Evolutionary conservation across 352 stramenopile genomes (phyloP), one percentile per base, ranked within the genome.

Genomic region (Globisporangium camurandrum): DNA sequence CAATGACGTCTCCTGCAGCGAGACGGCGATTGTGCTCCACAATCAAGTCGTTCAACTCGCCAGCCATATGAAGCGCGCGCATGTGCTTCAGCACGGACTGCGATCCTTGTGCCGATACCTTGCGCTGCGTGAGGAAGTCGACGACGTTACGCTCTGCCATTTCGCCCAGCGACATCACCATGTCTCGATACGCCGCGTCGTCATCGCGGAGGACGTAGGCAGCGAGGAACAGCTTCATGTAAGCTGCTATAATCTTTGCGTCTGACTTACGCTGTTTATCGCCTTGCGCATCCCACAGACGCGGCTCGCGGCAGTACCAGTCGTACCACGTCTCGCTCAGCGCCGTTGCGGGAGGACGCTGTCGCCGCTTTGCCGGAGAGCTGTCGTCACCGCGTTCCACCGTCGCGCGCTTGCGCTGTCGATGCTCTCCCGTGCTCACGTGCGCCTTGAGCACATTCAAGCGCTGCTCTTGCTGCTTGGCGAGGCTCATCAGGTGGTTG

Each of bases 11-110:
- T n/a, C n/a, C n/a, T n/a, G n/a, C n/a, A n/a, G n/a, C n/a, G n/a
- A n/a, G n/a, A n/a, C n/a, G 46, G 28, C 34, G 33, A 31, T 51
- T 51, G 33, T 43, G 34, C 37, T 26, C 16, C 14, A 14, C 46
- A 20, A 51, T 51, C 14, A 42, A 14, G 2, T 36, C 31, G 46
- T 51, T 44, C 0, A 51, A 31, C 3, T 19, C 46, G 22, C 33
- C 46, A 6, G 46, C 46, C 30, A 34, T 33, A 22, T 51, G 46
- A 17, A 51, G 33, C 22, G 4, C 19, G 12, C 20, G 46, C 31
- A 43, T 34, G 46, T 43, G 33, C 46, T 51, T 44, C 4, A 51
- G 20, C 12, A 51, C 31, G 17, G 46, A 51, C 46, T 44, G 46
- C 14, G 33, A 43, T 16, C 46, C 46, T 14, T 26, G 20, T 17